These are phyloP conservation scores for Rhypophila decipiens DNA, from an alignment of 495 filamentous ascomycete species.

Conservation along the genomic window DNA sequence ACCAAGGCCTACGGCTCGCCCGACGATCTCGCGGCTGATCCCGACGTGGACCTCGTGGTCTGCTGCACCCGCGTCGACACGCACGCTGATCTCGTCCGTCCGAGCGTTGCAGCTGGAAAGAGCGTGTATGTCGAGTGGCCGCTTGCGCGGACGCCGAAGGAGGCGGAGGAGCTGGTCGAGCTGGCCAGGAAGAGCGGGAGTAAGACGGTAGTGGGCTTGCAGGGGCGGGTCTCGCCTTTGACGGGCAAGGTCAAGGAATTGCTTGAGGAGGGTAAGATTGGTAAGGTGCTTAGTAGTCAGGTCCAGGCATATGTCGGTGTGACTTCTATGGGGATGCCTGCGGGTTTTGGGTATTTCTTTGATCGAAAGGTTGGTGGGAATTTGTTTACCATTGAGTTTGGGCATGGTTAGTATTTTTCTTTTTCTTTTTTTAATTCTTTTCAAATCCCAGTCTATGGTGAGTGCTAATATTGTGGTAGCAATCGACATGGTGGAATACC, in stretches of 20 bases:
- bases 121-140: neutral
- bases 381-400: slow-evolving; percentile 43
- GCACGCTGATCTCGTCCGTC: neutral
- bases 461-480: no score
- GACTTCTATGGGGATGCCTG: neutral
- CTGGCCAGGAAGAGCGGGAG: neutral
- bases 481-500: slow-evolving; percentile 32
- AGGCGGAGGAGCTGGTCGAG: neutral
- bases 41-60: neutral
- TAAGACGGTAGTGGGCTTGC: neutral
- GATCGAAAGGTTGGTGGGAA: neutral
- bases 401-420: no score
- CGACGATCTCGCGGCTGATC: neutral
- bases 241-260: neutral
- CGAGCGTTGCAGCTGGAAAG: neutral
- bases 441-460: neutral
- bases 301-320: neutral
- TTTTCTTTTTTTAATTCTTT: no score
- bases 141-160: neutral
- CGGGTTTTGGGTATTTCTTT: neutral
- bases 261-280: neutral
- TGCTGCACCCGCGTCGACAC: neutral
- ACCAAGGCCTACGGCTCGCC: neutral
- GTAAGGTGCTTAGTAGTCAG: neutral
- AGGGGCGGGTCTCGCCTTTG: neutral